Percentiles rank a stretch among this genome's conserved stretches.
phyloP scores from a whole-genome alignment of 371 early-diverging fungal genomes.

The Mortierella sp. region DNA sequence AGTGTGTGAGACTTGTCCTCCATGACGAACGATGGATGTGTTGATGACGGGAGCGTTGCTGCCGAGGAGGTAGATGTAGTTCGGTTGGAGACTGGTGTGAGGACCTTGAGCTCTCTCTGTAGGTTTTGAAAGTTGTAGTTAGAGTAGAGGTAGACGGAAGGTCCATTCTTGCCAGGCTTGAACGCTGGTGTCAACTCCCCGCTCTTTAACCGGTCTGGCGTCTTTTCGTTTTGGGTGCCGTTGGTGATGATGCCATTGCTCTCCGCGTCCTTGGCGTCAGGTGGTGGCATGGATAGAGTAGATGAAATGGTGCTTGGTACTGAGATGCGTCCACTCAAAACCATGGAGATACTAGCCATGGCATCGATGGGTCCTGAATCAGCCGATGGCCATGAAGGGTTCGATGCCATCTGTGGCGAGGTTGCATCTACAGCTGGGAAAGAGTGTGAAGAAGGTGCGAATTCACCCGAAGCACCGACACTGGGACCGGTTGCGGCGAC shows the following conservation, averaged over 20 bases:
- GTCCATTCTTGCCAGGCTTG: conserved; percentile 26
- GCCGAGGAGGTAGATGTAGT: conserved; percentile 29
- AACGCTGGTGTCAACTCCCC: conserved; percentile 46
- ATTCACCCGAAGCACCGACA: conserved; percentile 4
- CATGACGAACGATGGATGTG: conserved; percentile 26
- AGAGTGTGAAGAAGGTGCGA: conserved; percentile 26
- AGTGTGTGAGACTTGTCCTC: conserved; percentile 31
- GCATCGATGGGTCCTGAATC: conserved; percentile 29
- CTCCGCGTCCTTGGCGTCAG: not conserved
- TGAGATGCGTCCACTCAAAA: conserved; percentile 42
- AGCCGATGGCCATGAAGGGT: conserved; percentile 20
- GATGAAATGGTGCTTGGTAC: conserved; percentile 32
- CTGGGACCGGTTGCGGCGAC: conserved; percentile 58
- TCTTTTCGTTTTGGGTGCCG: too few species aligned
- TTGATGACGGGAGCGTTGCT: too few species aligned
- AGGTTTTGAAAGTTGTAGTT: conserved; percentile 66
- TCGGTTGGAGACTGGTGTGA: conserved; percentile 27
- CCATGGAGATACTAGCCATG: conserved; percentile 48
- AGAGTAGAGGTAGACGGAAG: conserved; percentile 59
- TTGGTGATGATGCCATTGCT: conserved; percentile 13
- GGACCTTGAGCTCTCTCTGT: conserved; percentile 55
- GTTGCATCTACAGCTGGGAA: conserved; percentile 32
- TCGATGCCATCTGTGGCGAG: conserved; percentile 29
- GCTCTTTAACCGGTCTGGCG: conserved; percentile 43
- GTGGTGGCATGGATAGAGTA: conserved; percentile 4